Evolutionary conservation across 2,329 filamentous ascomycete species (phyloP).

Genomic region (Scopulariopsis brevicaulis): DNA sequence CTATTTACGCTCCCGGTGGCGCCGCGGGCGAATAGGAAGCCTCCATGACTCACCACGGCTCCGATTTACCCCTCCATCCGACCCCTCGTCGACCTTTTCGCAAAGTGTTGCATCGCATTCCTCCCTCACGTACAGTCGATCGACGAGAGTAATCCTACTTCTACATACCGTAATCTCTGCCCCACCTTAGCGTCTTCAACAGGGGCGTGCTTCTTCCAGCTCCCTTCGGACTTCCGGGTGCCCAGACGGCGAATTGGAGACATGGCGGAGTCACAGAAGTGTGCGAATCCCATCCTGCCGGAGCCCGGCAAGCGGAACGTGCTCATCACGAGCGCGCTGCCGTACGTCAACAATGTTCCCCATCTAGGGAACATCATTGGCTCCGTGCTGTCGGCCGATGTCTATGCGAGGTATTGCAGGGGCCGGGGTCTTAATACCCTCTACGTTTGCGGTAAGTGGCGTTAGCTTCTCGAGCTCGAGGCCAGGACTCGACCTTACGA

Average conservation of each 20-base stretch:
- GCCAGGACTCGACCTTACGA: not conserved
- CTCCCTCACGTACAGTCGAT: not conserved
- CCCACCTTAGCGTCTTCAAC: not conserved
- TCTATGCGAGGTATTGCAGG: slow-evolving; percentile 73
- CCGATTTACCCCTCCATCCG: not conserved
- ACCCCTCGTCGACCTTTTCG: not conserved
- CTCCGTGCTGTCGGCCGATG: slow-evolving; percentile 78
- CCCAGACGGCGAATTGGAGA: too few relatives aligned
- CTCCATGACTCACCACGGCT: not conserved
- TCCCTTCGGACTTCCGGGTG: not conserved
- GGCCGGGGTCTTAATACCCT: slow-evolving; percentile 69
- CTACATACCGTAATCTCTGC: not conserved
- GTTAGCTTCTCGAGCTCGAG: not conserved
- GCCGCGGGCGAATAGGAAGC: not conserved
- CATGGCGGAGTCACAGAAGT: not conserved
- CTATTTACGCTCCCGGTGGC: not conserved
- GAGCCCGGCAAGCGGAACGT: slow-evolving; percentile 71
- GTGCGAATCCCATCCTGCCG: slow-evolving; percentile 41
- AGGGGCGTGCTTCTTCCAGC: not conserved
- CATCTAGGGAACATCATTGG: slow-evolving; percentile 86
- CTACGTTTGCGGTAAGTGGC: slow-evolving; percentile 53
- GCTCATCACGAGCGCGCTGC: slow-evolving; percentile 82
- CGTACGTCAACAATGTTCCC: slow-evolving; percentile 65
- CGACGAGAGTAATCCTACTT: not conserved
- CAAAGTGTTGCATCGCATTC: not conserved